A percentile compares a stretch with the other conserved stretches of the same genome.
Evolutionary conservation across 169 alveolate species (phyloP).

Genomic region (Plasmodium relictum): DNA sequence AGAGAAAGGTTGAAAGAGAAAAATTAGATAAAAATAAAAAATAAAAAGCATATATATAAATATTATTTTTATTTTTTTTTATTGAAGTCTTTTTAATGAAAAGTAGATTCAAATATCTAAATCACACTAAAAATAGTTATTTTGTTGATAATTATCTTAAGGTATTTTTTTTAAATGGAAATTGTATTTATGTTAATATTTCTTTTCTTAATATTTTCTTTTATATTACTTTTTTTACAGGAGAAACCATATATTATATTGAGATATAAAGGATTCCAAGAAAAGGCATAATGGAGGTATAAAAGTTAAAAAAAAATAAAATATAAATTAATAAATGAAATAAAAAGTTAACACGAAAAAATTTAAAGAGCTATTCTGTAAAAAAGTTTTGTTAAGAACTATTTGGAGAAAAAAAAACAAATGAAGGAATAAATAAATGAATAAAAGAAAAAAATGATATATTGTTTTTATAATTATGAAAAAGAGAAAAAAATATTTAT

Average conservation of each 20-base stretch:
- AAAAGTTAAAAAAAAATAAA: too few species aligned
- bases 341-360: too few species aligned
- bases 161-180: constrained; percentile 4
- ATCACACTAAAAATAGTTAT: constrained; percentile 33
- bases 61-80: neutral
- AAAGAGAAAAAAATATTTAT: too few species aligned
- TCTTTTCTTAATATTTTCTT: neutral
- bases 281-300: constrained; percentile 1
- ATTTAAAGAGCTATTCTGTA: too few species aligned
- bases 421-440: too few species aligned
- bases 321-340: too few species aligned
- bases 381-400: too few species aligned
- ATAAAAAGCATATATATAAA: neutral
- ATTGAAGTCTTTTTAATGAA: constrained; percentile 58
- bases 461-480: too few species aligned
- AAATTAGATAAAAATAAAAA: neutral
- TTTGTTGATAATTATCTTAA: constrained; percentile 53
- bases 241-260: constrained; percentile 35
- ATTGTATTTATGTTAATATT: neutral
- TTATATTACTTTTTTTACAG: constrained; percentile 10
- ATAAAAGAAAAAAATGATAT: too few species aligned
- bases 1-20: constrained; percentile 20
- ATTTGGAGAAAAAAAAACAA: too few species aligned
- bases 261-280: constrained; percentile 72
- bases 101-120: constrained; percentile 53